These are phyloP conservation scores for Tetracladium maxilliforme DNA, from an alignment of 2,329 filamentous ascomycete genomes.

Conservation along the genomic window DNA sequence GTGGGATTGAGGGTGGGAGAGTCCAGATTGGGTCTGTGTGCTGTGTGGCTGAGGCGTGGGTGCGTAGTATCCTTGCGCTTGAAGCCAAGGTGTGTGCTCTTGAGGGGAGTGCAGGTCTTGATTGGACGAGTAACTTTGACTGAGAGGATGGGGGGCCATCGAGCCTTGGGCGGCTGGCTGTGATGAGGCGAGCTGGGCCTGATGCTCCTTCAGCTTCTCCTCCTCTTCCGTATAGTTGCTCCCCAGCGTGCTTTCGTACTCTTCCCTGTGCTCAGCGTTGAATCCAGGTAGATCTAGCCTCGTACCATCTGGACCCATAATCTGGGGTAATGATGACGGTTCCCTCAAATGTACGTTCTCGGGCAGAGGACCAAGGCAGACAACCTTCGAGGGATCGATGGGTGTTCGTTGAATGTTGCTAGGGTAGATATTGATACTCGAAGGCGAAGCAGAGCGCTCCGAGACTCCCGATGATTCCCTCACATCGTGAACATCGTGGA, in stretches of 20 bases:
- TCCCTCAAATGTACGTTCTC: conserved; percentile 28
- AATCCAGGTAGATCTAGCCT: conserved; percentile 11
- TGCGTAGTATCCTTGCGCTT: too few relatives aligned
- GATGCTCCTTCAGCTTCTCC: too few relatives aligned
- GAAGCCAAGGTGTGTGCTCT: too few relatives aligned
- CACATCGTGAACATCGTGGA: conserved; percentile 12
- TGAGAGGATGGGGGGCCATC: too few relatives aligned
- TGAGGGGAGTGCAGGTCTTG: too few relatives aligned
- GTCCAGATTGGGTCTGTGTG: too few relatives aligned
- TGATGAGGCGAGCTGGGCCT: too few relatives aligned
- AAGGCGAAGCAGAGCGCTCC: conserved; percentile 6
- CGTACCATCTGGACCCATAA: conserved; percentile 12
- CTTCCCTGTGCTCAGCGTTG: conserved; percentile 9
- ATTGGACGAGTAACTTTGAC: too few relatives aligned
- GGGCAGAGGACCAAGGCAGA: conserved; percentile 39
- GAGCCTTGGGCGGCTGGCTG: too few relatives aligned
- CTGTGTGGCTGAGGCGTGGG: too few relatives aligned
- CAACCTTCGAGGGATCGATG: conserved; percentile 35
- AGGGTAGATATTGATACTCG: conserved; percentile 14
- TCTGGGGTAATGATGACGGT: conserved; percentile 14
- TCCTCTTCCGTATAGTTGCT: conserved; percentile 44
- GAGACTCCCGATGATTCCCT: conserved; percentile 17
- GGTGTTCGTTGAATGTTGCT: conserved; percentile 28
- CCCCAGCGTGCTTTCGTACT: conserved; percentile 29
- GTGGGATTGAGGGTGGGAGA: too few relatives aligned